A percentile compares a stretch with the other conserved stretches of the same genome.
Evolutionary conservation across 2,329 filamentous ascomycete species (phyloP).

Genomic region (Pyricularia pennisetigena): DNA sequence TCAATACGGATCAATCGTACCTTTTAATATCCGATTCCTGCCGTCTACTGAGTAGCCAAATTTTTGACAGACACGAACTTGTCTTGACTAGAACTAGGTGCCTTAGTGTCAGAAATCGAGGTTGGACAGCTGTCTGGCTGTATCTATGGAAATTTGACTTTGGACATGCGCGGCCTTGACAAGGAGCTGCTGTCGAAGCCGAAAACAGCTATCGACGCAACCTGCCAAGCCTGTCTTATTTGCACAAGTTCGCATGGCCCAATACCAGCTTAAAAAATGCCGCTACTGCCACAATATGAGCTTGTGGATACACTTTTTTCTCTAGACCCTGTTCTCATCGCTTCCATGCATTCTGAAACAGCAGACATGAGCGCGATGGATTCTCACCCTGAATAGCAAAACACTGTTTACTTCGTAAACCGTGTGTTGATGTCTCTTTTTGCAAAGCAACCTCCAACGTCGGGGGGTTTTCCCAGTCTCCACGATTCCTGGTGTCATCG

Average conservation of each 20-base stretch:
- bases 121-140: background rate
- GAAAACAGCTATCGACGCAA: background rate
- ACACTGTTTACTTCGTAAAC: background rate
- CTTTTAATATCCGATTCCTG: background rate
- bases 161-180: background rate
- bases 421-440: background rate
- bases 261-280: background rate
- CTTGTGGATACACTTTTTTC: background rate
- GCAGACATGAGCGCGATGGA: background rate
- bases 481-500: background rate
- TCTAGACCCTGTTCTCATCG: background rate
- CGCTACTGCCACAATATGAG: background rate
- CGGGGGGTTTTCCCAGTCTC: background rate
- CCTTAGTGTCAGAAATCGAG: background rate
- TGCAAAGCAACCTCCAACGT: background rate
- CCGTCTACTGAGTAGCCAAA: background rate
- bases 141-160: background rate
- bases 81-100: background rate
- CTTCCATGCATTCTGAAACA: background rate
- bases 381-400: background rate
- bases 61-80: background rate
- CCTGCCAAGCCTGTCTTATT: background rate
- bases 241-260: background rate
- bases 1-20: background rate
- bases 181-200: background rate